phyloP scores from a whole-genome alignment of 495 filamentous ascomycete species.

The Aspergillus haitiensis region DNA sequence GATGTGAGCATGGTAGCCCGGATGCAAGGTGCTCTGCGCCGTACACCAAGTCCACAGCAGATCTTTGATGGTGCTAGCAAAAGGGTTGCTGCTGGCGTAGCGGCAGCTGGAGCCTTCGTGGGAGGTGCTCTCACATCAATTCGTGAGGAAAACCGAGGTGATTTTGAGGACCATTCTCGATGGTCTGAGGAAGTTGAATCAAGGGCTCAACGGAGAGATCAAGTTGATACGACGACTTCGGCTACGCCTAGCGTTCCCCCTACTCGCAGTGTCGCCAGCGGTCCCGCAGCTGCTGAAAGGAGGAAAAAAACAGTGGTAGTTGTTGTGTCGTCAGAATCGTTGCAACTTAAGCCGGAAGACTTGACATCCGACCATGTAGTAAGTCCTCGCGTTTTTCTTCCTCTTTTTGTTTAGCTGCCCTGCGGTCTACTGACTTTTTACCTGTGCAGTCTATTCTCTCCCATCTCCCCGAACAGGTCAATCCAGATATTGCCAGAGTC shows the following conservation, averaged over 20 bases:
- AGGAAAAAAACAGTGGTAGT: constrained; percentile 76
- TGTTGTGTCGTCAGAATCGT: constrained; percentile 75
- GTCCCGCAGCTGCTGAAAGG: constrained; percentile 23
- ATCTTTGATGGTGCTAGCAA: constrained; percentile 76
- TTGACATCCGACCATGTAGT: constrained; percentile 74
- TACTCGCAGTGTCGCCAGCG: constrained; percentile 22
- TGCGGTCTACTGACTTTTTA: constrained; percentile 20
- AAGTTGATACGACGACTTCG: constrained; percentile 26
- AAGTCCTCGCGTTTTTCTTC: constrained; percentile 34
- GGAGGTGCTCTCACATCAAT: constrained; percentile 81
- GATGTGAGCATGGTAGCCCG: constrained; percentile 70
- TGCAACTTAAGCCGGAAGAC: constrained; percentile 59
- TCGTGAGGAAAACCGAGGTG: constrained; percentile 75
- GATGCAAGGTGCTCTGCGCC: constrained; percentile 78
- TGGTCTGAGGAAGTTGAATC: constrained; percentile 79
- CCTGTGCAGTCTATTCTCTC: constrained; percentile 76
- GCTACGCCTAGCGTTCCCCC: constrained; percentile 36
- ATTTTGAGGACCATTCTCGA: constrained; percentile 76
- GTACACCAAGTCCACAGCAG: constrained; percentile 88
- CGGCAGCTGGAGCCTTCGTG: constrained; percentile 77
- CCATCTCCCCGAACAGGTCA: constrained; percentile 73
- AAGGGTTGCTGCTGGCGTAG: constrained; percentile 73
- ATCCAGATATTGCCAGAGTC: constrained; percentile 66
- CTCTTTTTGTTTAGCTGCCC: not conserved
- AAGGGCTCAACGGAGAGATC: constrained; percentile 38